Evolutionary conservation across 23 red algal genomes (phyloP).

Genomic region (Gracilaria domingensis): DNA sequence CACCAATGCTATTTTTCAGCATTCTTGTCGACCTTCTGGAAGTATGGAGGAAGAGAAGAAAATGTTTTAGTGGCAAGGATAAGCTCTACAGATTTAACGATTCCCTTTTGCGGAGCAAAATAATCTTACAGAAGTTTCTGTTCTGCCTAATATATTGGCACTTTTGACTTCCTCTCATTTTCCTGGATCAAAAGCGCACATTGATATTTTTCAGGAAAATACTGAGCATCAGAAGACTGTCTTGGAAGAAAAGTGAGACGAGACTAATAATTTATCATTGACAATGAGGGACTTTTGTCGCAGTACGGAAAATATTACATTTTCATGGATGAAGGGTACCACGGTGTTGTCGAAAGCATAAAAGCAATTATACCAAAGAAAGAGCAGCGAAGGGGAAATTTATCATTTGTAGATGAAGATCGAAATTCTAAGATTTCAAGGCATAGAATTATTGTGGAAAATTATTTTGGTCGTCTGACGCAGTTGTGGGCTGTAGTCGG

Average conservation of each 20-base stretch:
- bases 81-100: slow-evolving; percentile 14
- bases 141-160: not conserved
- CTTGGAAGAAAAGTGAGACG: not conserved
- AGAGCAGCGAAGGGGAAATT: not conserved
- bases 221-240: not conserved
- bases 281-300: not conserved
- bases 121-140: slow-evolving; percentile 12
- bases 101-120: no score
- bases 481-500: not conserved
- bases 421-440: not conserved
- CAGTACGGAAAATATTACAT: not conserved
- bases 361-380: slow-evolving; percentile 12
- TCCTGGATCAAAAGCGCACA: not conserved
- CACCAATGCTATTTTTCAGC: slow-evolving; percentile 14
- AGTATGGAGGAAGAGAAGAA: not conserved
- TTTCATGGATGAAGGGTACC: slow-evolving; percentile 33
- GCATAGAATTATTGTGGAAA: slow-evolving; percentile 42
- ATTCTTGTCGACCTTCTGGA: not conserved
- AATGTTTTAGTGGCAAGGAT: not conserved
- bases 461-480: slow-evolving; percentile 26
- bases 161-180: not conserved
- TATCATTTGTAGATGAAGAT: not conserved
- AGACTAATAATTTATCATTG: no score
- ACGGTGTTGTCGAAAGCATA: not conserved
- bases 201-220: not conserved